Evolutionary conservation across 257 asterid species (phyloP).

Genomic region (Ocimum tenuiflorum): DNA sequence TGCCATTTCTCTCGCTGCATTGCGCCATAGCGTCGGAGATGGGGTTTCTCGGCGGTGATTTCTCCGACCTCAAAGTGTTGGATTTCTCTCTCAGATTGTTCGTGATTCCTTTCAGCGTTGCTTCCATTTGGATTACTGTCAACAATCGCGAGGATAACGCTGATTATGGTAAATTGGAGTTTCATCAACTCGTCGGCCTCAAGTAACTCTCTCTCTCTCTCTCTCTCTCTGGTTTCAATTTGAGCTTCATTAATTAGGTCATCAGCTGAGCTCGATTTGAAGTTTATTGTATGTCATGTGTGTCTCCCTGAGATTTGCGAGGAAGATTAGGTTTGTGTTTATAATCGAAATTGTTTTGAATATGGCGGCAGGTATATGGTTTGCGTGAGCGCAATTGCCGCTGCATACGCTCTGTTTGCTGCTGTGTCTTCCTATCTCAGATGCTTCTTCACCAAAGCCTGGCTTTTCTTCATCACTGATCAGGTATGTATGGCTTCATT

Average conservation of each 20-base stretch:
- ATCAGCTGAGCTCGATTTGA: too few relatives aligned
- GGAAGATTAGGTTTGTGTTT: not conserved
- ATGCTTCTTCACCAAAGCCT: constrained; percentile 49
- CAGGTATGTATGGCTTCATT: constrained; percentile 57
- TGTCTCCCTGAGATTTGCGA: not conserved
- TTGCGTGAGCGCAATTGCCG: constrained; percentile 48
- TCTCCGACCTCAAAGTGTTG: constrained; percentile 37
- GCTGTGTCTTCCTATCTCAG: constrained; percentile 56
- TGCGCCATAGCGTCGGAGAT: constrained; percentile 10
- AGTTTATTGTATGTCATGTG: not conserved
- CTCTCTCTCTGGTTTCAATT: not conserved
- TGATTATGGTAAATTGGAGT: constrained; percentile 55
- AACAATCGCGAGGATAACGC: constrained; percentile 37
- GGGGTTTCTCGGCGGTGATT: constrained; percentile 36
- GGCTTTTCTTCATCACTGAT: constrained; percentile 76
- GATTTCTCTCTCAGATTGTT: constrained; percentile 62
- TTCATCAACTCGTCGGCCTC: constrained; percentile 53
- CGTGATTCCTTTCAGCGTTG: constrained; percentile 58
- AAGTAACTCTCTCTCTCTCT: constrained; percentile 29
- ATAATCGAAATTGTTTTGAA: not conserved
- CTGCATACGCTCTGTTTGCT: constrained; percentile 63
- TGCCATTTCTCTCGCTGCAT: not conserved
- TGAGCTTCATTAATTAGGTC: too few relatives aligned
- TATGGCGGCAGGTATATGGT: constrained; percentile 63
- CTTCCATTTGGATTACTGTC: constrained; percentile 62